Evolutionary conservation across 495 filamentous ascomycete genomes (phyloP), one percentile per base, ranked within the genome.

Genomic region (Bathelium albidoporum): DNA sequence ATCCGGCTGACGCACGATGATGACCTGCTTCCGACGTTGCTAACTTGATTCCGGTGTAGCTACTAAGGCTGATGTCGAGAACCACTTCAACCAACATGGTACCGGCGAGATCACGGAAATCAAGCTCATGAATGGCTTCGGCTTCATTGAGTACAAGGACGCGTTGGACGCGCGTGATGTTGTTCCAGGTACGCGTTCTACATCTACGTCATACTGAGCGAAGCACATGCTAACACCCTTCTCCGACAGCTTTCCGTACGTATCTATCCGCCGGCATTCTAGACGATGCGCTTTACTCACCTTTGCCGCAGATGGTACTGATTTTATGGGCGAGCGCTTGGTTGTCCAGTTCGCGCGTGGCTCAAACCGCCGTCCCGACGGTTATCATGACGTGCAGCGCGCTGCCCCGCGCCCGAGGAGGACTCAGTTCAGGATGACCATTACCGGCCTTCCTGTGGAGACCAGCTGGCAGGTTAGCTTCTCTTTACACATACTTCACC

Each of bases 391-490:
- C 72, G 81, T 82, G 53, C 88, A 96, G 73, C 89, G 91, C 72
- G 85, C 80, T 63, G 85, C 88, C 70, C 94, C 94, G 68, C 91
- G 95, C 70, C 93, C 94, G 44, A 86, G 94, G 68, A 92, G 94
- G 73, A 98, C 95, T 69, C 86, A 89, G 64, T 90, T 89, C 75
- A 90, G 94, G 73, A 97, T 98, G 94, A 85, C 91, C 76, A 92
- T 98, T 70, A 89, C 89, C 82, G 92, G 91, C 79, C 91, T 98
- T 78, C 92, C 93, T 71, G 82, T 82, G 77, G 95, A 97, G 82
- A 97, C 95, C 81, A 96, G 91, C 84, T 98, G 94, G 94, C 94
- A 98, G 94, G 94, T 98, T 89, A 95, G 94, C 89, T 87, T 31
- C 20, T 41, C 58, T 41, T 55, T 29, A 29, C 41, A 62, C 67